Evolutionary conservation across 164 flowering plant species (phyloP).

Genomic region (Buxus sempervirens): DNA sequence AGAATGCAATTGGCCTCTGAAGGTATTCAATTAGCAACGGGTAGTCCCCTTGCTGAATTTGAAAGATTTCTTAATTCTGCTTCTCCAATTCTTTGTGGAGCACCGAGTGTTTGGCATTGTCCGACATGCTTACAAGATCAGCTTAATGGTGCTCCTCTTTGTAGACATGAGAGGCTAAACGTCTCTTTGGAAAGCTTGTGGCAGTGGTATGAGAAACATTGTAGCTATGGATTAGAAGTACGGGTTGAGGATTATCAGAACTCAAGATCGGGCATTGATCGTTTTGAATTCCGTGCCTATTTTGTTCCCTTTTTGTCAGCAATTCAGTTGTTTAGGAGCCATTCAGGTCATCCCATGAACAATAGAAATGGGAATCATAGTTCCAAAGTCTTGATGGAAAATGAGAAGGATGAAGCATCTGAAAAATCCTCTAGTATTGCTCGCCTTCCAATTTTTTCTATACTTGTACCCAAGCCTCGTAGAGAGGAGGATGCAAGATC

Average conservation of each 20-base stretch:
- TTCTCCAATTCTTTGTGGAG: conserved; percentile 42
- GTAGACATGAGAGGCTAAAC: conserved; percentile 48
- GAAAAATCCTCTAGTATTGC: conserved; percentile 16
- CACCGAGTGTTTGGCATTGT: conserved; percentile 21
- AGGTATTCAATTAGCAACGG: conserved; percentile 42
- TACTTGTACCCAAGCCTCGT: conserved; percentile 35
- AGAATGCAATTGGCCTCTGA: conserved; percentile 44
- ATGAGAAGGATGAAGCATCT: conserved; percentile 8
- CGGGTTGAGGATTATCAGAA: conserved; percentile 36
- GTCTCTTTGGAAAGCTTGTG: conserved; percentile 50
- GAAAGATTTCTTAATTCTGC: conserved; percentile 54
- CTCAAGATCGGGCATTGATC: conserved; percentile 31
- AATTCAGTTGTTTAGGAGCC: conserved; percentile 58
- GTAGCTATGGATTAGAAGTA: conserved; percentile 68
- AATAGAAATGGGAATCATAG: conserved; percentile 7
- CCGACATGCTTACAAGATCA: conserved; percentile 25
- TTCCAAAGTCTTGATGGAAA: conserved; percentile 16
- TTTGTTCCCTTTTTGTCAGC: conserved; percentile 79
- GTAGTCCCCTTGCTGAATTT: conserved; percentile 61
- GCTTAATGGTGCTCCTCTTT: conserved; percentile 23
- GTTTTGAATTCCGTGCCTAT: conserved; percentile 42
- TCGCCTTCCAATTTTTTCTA: conserved; percentile 22
- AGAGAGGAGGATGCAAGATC: conserved; percentile 14
- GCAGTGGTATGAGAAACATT: conserved; percentile 77
- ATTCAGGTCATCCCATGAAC: conserved; percentile 14